Evolutionary conservation across 441 rosid species (phyloP).

Genomic region (Erodium trifolium): DNA sequence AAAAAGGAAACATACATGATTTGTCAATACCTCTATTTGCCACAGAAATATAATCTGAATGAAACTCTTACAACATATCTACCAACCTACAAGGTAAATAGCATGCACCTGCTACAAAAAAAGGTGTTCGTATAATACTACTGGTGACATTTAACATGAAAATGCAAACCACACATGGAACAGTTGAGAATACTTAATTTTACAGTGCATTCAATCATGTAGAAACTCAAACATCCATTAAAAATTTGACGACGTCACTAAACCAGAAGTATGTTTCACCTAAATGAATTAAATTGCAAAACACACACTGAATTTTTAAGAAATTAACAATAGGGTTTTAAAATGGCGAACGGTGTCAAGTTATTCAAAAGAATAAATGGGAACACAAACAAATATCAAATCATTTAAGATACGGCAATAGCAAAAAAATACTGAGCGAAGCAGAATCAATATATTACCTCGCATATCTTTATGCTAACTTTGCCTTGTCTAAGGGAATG

Average conservation of each 20-base stretch:
- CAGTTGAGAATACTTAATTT: no score
- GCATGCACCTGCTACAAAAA: no score
- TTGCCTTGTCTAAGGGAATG: conserved; percentile 80
- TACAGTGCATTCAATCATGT: background rate
- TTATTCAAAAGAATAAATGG: background rate
- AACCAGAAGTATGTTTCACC: background rate
- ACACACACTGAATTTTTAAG: background rate
- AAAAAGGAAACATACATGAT: conserved; percentile 18
- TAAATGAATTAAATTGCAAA: no score
- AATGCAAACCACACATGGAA: no score
- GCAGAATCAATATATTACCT: conserved; percentile 39
- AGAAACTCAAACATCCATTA: background rate
- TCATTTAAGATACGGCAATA: background rate
- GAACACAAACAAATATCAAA: background rate
- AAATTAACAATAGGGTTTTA: background rate
- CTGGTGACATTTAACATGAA: no score
- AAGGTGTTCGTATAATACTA: no score
- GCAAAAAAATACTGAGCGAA: background rate
- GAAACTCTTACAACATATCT: background rate
- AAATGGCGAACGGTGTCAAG: background rate
- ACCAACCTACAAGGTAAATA: background rate
- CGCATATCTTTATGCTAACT: conserved; percentile 80
- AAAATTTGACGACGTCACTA: background rate
- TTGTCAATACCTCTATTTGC: background rate
- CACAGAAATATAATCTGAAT: background rate